Conservation (phyloP, 495 filamentous ascomycete genomes). For the Penicillium maclennaniae region DNA sequence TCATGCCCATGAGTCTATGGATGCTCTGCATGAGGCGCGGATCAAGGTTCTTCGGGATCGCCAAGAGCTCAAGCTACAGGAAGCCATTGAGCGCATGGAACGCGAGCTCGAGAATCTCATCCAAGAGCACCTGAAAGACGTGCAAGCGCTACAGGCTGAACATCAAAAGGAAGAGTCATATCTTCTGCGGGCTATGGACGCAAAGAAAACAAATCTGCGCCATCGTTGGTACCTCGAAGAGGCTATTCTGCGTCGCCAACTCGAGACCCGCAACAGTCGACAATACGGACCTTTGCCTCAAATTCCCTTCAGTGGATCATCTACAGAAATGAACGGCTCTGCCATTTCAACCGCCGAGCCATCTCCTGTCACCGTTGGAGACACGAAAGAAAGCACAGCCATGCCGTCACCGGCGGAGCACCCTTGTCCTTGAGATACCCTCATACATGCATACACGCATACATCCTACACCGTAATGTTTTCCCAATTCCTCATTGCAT, state of each 20-base stretch:
- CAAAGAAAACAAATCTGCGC: slow-evolving; percentile 48
- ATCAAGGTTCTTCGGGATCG: slow-evolving; percentile 79
- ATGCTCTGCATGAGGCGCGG: slow-evolving; percentile 62
- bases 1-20: slow-evolving; percentile 63
- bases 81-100: slow-evolving; percentile 61
- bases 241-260: slow-evolving; percentile 57
- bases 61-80: slow-evolving; percentile 66
- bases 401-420: background rate
- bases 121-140: slow-evolving; percentile 47
- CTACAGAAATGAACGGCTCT: slow-evolving; percentile 25
- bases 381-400: background rate
- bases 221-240: slow-evolving; percentile 61
- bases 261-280: slow-evolving; percentile 49
- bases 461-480: background rate
- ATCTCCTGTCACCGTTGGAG: background rate
- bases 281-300: slow-evolving; percentile 47
- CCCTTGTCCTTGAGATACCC: background rate
- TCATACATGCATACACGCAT: background rate
- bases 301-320: slow-evolving; percentile 31
- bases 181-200: slow-evolving; percentile 43
- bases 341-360: slow-evolving; percentile 15
- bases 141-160: slow-evolving; percentile 52
- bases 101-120: slow-evolving; percentile 55
- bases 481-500: background rate
- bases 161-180: slow-evolving; percentile 51